Evolutionary conservation across 768 basidiomycete genomes (phyloP).

Genomic region (Leucocoprinus sp.): DNA sequence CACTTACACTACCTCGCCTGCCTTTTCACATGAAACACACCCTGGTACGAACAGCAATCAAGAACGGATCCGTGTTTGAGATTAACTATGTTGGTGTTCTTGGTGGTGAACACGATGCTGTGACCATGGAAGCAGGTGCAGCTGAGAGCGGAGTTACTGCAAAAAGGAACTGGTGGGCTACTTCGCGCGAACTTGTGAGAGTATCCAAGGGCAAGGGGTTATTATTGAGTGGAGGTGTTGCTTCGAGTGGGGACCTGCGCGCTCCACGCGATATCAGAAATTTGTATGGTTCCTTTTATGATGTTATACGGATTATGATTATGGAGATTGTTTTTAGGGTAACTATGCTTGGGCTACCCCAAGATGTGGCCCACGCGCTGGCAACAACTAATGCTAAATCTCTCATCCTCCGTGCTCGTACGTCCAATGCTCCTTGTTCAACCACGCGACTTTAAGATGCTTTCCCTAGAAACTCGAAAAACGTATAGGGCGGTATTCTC

Average conservation of each 20-base stretch:
- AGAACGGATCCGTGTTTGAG: slow-evolving; percentile 80
- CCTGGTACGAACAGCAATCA: slow-evolving; percentile 68
- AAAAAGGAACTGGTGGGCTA: slow-evolving; percentile 82
- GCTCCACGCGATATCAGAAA: slow-evolving; percentile 71
- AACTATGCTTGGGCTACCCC: slow-evolving; percentile 56
- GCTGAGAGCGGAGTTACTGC: slow-evolving; percentile 45
- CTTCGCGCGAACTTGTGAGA: slow-evolving; percentile 65
- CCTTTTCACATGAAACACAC: slow-evolving; percentile 82
- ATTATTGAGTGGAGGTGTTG: slow-evolving; percentile 61
- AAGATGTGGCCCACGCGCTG: slow-evolving; percentile 59
- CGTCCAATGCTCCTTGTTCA: slow-evolving; percentile 17
- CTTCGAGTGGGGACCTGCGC: slow-evolving; percentile 53
- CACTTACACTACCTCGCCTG: slow-evolving; percentile 68
- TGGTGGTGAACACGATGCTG: slow-evolving; percentile 47
- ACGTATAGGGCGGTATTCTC: slow-evolving; percentile 77
- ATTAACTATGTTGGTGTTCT: slow-evolving; percentile 71
- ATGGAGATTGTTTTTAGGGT: slow-evolving; percentile 33
- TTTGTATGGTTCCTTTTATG: slow-evolving; percentile 38
- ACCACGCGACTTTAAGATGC: background rate
- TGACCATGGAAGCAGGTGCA: slow-evolving; percentile 35
- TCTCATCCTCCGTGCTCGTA: slow-evolving; percentile 65
- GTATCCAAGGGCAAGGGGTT: slow-evolving; percentile 77
- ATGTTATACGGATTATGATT: background rate
- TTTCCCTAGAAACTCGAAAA: slow-evolving; percentile 59
- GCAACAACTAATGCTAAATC: slow-evolving; percentile 56